Conservation (phyloP, 2,329 filamentous ascomycete genomes). For the Dactylellina sp. region DNA sequence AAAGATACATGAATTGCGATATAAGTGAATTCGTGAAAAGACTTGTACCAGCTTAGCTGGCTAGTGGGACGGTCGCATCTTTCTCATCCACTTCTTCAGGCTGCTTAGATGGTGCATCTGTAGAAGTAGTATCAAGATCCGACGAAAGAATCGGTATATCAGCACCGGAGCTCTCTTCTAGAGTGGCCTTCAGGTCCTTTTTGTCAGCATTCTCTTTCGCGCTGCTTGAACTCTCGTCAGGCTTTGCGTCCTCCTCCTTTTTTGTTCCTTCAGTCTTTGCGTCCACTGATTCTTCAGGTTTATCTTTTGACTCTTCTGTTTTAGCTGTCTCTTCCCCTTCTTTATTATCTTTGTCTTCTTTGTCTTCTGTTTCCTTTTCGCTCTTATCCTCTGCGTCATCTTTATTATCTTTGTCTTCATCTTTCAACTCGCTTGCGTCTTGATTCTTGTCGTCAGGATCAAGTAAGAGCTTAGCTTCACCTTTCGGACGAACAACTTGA, state of each 20-base stretch:
- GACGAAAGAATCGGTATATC: slow-evolving; percentile 17
- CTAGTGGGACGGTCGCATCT: neutral
- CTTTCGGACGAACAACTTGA: slow-evolving; percentile 51
- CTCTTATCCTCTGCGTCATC: slow-evolving; percentile 56
- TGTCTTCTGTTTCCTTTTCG: slow-evolving; percentile 49
- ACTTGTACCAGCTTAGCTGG: neutral
- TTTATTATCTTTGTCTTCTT: neutral
- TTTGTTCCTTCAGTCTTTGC: neutral
- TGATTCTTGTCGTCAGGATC: slow-evolving; percentile 49
- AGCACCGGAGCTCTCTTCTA: neutral
- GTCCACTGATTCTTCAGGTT: neutral
- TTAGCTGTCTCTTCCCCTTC: neutral
- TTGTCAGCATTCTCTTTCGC: neutral
- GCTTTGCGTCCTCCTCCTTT: neutral
- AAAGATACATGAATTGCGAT: too few species aligned
- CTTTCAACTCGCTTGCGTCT: slow-evolving; percentile 28
- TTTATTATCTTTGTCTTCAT: slow-evolving; percentile 8
- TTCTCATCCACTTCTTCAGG: neutral
- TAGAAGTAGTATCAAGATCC: neutral
- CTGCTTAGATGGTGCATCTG: neutral
- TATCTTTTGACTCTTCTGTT: neutral
- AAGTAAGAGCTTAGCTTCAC: slow-evolving; percentile 28
- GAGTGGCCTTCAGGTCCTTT: neutral
- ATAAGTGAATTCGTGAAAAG: neutral
- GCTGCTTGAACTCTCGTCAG: neutral